Evolutionary conservation across 176 grass and related monocot genomes (phyloP), one percentile per base, ranked within the genome.

Genomic region (Paspalum notatum): DNA sequence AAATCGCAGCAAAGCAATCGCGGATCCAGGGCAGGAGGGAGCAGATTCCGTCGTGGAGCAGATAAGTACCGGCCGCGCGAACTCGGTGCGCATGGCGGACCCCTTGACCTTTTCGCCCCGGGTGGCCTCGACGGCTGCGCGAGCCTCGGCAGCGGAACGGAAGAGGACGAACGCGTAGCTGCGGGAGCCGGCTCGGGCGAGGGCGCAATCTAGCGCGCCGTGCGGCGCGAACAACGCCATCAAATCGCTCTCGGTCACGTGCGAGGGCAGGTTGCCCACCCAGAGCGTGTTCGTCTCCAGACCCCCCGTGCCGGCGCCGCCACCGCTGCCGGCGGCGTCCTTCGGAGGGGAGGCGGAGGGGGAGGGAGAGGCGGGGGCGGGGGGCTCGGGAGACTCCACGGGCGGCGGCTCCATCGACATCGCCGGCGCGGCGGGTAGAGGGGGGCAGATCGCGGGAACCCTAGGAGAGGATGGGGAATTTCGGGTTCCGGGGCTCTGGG

Each of bases 91-190:
- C 52, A 95, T 78, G 54, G 76, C 15, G 15, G 54, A 63, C 15
- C 92, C 88, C 68, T 86, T 91, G 71, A 98, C 76, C 71, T 57
- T 44, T 27, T 68, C 61, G 5, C 92, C 92, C 10, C 87, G 80
- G 47, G 90, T 87, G 11, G 90, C 86, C 11, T 71, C 74, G 65
- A 91, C 78, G 47, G 96, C 88, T 9, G 82, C 72, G 68, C 87
- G 89, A 39, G 92, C 93, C 54, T 85, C 72, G 3, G 77, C 61
- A 0, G 76, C 67, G 72, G 47, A 26, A 50, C 86, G 96, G 83
- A 95, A 98, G n/a, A 95, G 86, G 38, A 91, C 58, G 78, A 98
- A 98, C 12, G 96, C 69, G 84, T 98, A 95, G 82, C 84, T 87
- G 52, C 96, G 88, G 37, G 86, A 63, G 12, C 87, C 88, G 16